phyloP scores from a whole-genome alignment of 257 asterid species.

The Solanum habrochaites region DNA sequence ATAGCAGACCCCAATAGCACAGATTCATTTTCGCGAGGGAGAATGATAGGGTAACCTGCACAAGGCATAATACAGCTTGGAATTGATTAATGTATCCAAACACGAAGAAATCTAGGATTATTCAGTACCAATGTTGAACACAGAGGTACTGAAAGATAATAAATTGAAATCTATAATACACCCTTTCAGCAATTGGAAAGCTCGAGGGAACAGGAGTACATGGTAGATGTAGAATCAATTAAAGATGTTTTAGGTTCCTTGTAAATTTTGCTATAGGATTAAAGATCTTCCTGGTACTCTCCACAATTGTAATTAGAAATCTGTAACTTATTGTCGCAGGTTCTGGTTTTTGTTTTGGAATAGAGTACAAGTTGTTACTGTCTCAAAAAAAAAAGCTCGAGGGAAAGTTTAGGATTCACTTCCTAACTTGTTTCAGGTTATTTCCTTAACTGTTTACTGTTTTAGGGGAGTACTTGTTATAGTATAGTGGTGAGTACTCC shows the following conservation, averaged over 20 bases:
- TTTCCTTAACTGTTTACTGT: background rate
- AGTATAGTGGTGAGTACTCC: background rate
- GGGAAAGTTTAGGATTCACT: background rate
- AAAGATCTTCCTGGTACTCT: no score
- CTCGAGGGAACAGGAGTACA: background rate
- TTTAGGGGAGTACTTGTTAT: background rate
- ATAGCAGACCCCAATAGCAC: slow-evolving; percentile 96
- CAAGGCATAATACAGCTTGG: background rate
- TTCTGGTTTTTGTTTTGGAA: no score
- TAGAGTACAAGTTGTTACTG: no score
- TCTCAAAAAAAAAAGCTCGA: background rate
- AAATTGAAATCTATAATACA: background rate
- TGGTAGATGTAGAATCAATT: no score
- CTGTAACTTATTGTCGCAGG: no score
- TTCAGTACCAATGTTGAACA: background rate
- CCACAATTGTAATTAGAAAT: no score
- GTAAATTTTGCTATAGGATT: no score
- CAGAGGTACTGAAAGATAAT: background rate
- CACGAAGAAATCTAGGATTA: background rate
- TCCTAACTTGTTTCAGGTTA: background rate
- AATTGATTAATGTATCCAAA: background rate
- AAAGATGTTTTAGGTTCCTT: no score
- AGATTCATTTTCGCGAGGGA: slow-evolving; percentile 87
- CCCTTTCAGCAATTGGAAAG: background rate
- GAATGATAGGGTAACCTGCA: slow-evolving; percentile 74